These are phyloP conservation scores for Pichia sp. DNA, from an alignment of 1,139 yeast genomes.

Conservation along the genomic window DNA sequence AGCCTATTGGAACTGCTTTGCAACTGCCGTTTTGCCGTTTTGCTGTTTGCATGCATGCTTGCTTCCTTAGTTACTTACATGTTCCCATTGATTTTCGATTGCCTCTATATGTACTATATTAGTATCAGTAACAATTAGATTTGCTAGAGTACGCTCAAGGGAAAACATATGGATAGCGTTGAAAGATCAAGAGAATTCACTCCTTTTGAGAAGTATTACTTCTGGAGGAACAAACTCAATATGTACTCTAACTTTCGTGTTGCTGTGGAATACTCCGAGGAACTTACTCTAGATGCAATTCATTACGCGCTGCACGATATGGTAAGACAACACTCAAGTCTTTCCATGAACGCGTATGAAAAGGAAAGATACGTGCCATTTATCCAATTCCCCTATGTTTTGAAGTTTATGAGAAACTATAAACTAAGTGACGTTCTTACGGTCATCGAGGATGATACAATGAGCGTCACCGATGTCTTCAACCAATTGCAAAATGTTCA, in stretches of 20 bases:
- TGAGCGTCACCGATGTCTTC: slow-evolving; percentile 3
- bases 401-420: slow-evolving; percentile 7
- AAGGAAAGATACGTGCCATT: neutral
- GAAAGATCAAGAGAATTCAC: slow-evolving; percentile 20
- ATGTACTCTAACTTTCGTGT: slow-evolving; percentile 12
- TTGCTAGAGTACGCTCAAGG: too few species aligned
- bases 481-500: slow-evolving; percentile 4
- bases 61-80: too few species aligned
- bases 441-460: slow-evolving; percentile 4
- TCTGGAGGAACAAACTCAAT: slow-evolving; percentile 12
- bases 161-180: slow-evolving; percentile 41
- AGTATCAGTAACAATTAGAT: too few species aligned
- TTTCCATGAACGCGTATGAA: slow-evolving; percentile 12
- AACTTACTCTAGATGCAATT: slow-evolving; percentile 4
- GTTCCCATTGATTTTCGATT: too few species aligned
- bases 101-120: too few species aligned
- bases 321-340: slow-evolving; percentile 7
- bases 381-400: slow-evolving; percentile 3
- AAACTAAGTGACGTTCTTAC: slow-evolving; percentile 9
- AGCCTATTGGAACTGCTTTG: too few species aligned
- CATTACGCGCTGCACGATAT: slow-evolving; percentile 5
- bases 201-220: slow-evolving; percentile 11
- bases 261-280: slow-evolving; percentile 8
- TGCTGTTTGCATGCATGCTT: too few species aligned
- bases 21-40: too few species aligned